phyloP scores from a whole-genome alignment of 345 rosid genomes.

The Populus tremula region DNA sequence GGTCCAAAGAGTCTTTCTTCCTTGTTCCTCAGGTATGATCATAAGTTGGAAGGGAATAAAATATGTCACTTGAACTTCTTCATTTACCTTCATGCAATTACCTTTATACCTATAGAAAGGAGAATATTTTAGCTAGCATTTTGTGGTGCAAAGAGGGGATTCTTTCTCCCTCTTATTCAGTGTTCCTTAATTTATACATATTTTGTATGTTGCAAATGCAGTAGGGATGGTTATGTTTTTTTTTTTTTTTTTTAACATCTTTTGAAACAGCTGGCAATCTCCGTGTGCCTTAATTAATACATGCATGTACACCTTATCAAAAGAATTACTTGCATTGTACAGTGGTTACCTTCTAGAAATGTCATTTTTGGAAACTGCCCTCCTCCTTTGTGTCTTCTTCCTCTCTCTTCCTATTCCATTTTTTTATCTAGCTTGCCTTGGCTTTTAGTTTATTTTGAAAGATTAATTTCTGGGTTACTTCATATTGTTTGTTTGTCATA shows the following conservation, averaged over 20 bases:
- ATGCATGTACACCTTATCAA: not conserved
- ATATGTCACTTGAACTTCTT: not conserved
- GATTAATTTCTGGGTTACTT: not conserved
- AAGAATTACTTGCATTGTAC: not conserved
- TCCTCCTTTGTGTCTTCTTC: not conserved
- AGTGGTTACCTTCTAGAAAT: not conserved
- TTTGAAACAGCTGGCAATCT: not conserved
- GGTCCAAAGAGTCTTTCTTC: conserved; percentile 90
- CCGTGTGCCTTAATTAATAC: not conserved
- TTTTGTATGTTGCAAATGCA: not conserved
- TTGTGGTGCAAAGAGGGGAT: not conserved
- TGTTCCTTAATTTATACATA: not conserved
- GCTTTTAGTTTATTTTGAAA: not conserved
- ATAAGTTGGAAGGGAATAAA: not conserved
- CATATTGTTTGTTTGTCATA: not conserved
- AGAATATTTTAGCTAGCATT: not conserved
- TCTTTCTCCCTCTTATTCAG: not conserved
- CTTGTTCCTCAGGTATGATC: conserved; percentile 68
- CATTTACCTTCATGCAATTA: not conserved
- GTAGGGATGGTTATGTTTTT: not conserved
- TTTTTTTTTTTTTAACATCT: not conserved
- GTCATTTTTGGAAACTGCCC: not conserved
- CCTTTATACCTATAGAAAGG: not conserved
- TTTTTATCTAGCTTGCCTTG: not conserved
- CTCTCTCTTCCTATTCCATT: not conserved